Base-by-base conservation (phyloP, 228 moss, liverwort and hornwort species). In the Sphagnum magellanicum region DNA sequence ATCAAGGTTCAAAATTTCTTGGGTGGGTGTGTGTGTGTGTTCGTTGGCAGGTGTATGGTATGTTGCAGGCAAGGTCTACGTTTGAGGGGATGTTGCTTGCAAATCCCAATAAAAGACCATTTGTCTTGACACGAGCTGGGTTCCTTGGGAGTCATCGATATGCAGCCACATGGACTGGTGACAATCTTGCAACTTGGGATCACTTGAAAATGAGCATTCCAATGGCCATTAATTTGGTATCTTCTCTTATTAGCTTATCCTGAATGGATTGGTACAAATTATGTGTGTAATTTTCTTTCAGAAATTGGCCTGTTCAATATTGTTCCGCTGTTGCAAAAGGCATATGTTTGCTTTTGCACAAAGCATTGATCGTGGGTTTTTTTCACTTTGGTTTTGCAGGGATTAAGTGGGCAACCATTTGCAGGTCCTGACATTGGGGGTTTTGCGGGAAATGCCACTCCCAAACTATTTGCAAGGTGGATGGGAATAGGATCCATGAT, bases 151-250 rank as follows among this genome's bases (percentile, higher is more conserved):
- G 81, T 14, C 93, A 98, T 65, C 88, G 93, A 84, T 92, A 57
- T 74, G 81, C 86, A 50, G 98, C 98, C 60, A 93, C 98, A 15
- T 98, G 98, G 98, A 92, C 87, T 17, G 98, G 98, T 61, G 98
- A 98, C 74, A 98, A 98, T 73, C 61, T 98, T 16, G 63, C 98
- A 59, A 98, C 75, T 16, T 98, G 98, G 98, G 84, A 79, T 63
- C 98, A 98, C 76, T 69, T 98, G 81, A 74, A 83, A 84, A 98
- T 98, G 98, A 93, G 89, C 81, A 84, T 98, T 67, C 93, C 98
- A 9, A 90, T 98, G 93, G 67, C 81, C 50, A 68, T 98, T 6
- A 98, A 98, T 81, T 51, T 98, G 93, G 92, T 92, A 80, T 32
- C 3, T 32, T 32, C 3, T 32, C 32, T 32, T 32, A 32, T 32